phyloP scores from a whole-genome alignment of 1,139 yeast genomes.

The Ogataea hybrid region DNA sequence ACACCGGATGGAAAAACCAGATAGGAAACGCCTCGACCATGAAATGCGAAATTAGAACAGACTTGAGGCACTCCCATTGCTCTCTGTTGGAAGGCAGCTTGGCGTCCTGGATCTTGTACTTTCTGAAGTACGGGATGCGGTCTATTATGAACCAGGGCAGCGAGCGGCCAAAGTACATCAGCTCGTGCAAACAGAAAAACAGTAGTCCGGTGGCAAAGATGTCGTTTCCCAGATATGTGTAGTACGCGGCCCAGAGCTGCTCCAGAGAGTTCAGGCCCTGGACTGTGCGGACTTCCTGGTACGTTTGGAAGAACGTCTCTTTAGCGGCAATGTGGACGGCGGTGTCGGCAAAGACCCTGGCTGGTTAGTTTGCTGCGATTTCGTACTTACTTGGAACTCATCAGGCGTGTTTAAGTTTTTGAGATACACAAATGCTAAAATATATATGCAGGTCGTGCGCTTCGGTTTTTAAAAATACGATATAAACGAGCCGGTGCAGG shows the following conservation, averaged over 20 bases:
- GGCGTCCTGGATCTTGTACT: conserved; percentile 78
- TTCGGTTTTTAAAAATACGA: conserved; percentile 1
- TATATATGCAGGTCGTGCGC: conserved; percentile 6
- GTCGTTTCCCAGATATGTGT: conserved; percentile 70
- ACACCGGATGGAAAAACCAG: conserved; percentile 92
- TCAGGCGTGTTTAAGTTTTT: conserved; percentile 19
- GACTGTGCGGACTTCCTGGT: conserved; percentile 21
- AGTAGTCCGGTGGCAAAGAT: conserved; percentile 79
- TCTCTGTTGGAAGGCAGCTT: conserved; percentile 76
- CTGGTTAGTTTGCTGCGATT: neutral
- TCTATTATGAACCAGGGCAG: conserved; percentile 84
- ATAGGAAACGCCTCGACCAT: conserved; percentile 93
- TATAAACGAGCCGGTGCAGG: conserved; percentile 1
- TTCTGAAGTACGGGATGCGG: conserved; percentile 68
- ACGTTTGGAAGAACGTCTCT: conserved; percentile 21
- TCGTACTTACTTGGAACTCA: conserved; percentile 17
- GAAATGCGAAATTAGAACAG: conserved; percentile 81
- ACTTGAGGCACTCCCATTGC: conserved; percentile 88
- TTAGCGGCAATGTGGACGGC: conserved; percentile 22
- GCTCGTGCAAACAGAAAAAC: conserved; percentile 71
- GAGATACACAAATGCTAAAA: neutral
- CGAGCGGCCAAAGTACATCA: conserved; percentile 81
- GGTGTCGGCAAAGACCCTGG: conserved; percentile 27
- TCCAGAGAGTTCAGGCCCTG: conserved; percentile 47
- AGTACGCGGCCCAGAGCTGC: conserved; percentile 76